Percentiles rank a stretch among this genome's conserved stretches.
Evolutionary conservation across 73 alveolate genomes (phyloP).

Genomic region (Paramecium caudatum): DNA sequence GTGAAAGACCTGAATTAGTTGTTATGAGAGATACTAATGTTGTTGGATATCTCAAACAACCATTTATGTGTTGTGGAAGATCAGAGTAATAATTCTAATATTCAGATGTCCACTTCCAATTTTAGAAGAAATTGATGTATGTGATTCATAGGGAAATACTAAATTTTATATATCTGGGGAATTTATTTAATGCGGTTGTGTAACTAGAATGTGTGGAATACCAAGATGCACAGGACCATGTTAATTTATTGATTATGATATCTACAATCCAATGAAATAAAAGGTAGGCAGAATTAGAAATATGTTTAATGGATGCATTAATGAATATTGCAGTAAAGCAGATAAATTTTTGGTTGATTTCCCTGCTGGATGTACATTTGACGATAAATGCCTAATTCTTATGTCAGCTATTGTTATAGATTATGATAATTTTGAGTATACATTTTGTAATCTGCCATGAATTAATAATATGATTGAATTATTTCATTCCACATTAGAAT

Average conservation of each 20-base stretch:
- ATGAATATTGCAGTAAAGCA: conserved; percentile 36
- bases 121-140: conserved; percentile 46
- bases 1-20: conserved; percentile 52
- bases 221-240: conserved; percentile 48
- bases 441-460: conserved; percentile 59
- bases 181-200: conserved; percentile 35
- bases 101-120: conserved; percentile 62
- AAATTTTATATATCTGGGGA: conserved; percentile 50
- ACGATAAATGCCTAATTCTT: conserved; percentile 49
- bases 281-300: conserved; percentile 17
- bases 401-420: conserved; percentile 39
- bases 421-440: conserved; percentile 49
- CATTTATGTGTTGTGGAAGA: conserved; percentile 68
- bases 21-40: not conserved
- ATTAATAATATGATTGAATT: no score
- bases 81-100: conserved; percentile 8
- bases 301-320: conserved; percentile 29
- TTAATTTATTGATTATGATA: not conserved
- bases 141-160: conserved; percentile 20
- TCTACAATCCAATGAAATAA: not conserved
- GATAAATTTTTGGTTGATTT: conserved; percentile 50
- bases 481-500: no score
- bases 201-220: not conserved
- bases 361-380: not conserved
- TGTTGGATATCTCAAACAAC: not conserved